Base-by-base conservation (phyloP, 2,329 filamentous ascomycete genomes). In the Cryphonectria japonica region DNA sequence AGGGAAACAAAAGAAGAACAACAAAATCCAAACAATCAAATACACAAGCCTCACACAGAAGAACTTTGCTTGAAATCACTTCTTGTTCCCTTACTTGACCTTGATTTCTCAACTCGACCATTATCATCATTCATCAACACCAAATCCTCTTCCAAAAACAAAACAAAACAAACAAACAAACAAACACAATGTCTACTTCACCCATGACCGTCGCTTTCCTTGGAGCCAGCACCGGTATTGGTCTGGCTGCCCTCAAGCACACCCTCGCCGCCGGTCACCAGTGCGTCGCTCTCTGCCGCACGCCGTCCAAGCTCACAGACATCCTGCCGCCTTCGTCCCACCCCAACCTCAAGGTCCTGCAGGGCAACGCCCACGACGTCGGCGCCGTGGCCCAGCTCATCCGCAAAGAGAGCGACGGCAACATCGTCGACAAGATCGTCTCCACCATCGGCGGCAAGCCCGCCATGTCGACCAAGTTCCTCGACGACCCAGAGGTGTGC, bases 141-240 rank as follows among this genome's bases (percentile, higher is more conserved):
- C 22, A 57, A 5, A 57, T 8, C 34, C 34, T 1, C 6, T 34
- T 6, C 34, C 1, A 34, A 34, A 34, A 34, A 65, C 26, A 52
- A 32, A 65, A 26, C 22, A 50, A 39, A 26, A 66, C 26, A 26
- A 26, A 26, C 26, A n/a, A n/a, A n/a, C 1, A 66, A 26, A 22
- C 1, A 29, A n/a, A 60, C 14, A 66, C 39, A 46, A 63, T 70
- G 32, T n/a, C 71, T 63, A 19, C 71, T 64, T 59, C 73, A 68
- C 69, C 75, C 57, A 82, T 84, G 73, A 82, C 84, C 3, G 77
- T 87, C 69, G 81, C 84, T 61, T 87, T 89, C 79, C 81, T 88
- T 68, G 87, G 87, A 71, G 84, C 86, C 59, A 87, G 84, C 32
- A 83, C 82, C 46, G 87, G 86, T 64, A 81, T 81, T 73, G 85